Base-by-base conservation (phyloP, 2,329 filamentous ascomycete genomes). In the Aspergillus novoparasiticus region DNA sequence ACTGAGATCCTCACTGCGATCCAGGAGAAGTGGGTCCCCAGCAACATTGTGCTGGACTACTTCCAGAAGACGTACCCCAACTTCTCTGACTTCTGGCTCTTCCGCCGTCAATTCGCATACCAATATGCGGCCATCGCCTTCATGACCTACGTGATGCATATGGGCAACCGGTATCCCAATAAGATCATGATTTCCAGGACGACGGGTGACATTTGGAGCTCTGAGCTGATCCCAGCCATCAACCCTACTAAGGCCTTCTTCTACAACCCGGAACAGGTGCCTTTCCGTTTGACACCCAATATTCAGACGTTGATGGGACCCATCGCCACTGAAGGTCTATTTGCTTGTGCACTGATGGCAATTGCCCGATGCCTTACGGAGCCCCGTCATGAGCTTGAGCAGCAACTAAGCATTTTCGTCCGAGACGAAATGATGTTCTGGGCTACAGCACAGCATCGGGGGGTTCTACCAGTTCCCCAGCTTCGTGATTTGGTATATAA, bases 111-210 rank as follows among this genome's bases (percentile, higher is more conserved):
- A 69, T 97, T 99, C 81, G 91, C 93, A 26, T 97, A 98, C 82
- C 95, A 99, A 80, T 89, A 97, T 65, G 94, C 95, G 23, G 89
- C 94, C 1, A 86, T 98, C 67, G 97, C 95, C 1, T 99, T 99
- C 81, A 97, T 99, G 91, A 98, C 95, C 4, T 99, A 98, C 76
- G 90, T 97, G 63, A 90, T 99, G 82, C 94, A 94, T 81, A 98
- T 99, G 89, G 93, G 94, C 76, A 93, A 93, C 76, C 91, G 95
- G 34, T 97, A 95, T 78, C 96, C 95, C 6, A 93, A 94, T 79
- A 99, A 99, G 84, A 90, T 98, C 78, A 90, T 91, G 79, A 96
- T 99, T 73, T 90, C 93, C 12, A 90, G 93, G 28, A 87, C 87
- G 34, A 93, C 90, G 6, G 96, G 96, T 68, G 95, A 96, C 73